phyloP scores from a whole-genome alignment of 768 basidiomycete genomes.

The Macrocybe gigantea region DNA sequence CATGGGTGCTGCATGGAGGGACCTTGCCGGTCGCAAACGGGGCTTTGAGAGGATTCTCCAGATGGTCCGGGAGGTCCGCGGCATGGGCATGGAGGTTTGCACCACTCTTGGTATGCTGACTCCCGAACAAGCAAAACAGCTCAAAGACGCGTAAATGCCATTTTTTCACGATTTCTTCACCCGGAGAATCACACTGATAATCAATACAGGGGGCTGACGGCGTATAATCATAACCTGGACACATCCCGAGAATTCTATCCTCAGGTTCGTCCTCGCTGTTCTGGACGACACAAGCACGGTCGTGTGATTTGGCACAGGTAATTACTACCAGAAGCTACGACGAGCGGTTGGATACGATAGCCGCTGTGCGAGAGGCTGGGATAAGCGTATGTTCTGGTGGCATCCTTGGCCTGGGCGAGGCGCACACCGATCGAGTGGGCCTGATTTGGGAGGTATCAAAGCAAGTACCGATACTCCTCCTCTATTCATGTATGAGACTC shows the following conservation, averaged over 20 bases:
- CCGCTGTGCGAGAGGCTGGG: conserved; percentile 87
- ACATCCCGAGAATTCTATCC: conserved; percentile 98
- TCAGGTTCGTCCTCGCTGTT: conserved; percentile 37
- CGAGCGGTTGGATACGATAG: conserved; percentile 85
- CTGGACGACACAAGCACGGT: not conserved
- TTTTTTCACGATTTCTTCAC: not conserved
- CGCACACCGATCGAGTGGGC: conserved; percentile 84
- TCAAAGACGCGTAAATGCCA: conserved; percentile 80
- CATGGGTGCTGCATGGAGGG: conserved; percentile 99
- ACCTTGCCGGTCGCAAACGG: conserved; percentile 85
- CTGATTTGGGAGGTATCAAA: conserved; percentile 91
- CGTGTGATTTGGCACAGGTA: conserved; percentile 44
- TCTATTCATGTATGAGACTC: conserved; percentile 1
- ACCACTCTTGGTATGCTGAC: conserved; percentile 97
- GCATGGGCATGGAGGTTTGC: conserved; percentile 99
- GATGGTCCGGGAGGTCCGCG: conserved; percentile 88
- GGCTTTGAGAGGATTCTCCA: conserved; percentile 90
- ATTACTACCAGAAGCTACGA: conserved; percentile 95
- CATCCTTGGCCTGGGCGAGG: conserved; percentile 91
- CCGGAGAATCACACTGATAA: not conserved
- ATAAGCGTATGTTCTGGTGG: conserved; percentile 98
- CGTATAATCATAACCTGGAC: conserved; percentile 98
- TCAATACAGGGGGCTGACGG: conserved; percentile 72
- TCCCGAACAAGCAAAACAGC: conserved; percentile 83
- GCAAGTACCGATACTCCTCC: conserved; percentile 37